These are phyloP conservation scores for Sporothrix dimorphospora DNA, from an alignment of 2,329 filamentous ascomycete species.

Conservation along the genomic window DNA sequence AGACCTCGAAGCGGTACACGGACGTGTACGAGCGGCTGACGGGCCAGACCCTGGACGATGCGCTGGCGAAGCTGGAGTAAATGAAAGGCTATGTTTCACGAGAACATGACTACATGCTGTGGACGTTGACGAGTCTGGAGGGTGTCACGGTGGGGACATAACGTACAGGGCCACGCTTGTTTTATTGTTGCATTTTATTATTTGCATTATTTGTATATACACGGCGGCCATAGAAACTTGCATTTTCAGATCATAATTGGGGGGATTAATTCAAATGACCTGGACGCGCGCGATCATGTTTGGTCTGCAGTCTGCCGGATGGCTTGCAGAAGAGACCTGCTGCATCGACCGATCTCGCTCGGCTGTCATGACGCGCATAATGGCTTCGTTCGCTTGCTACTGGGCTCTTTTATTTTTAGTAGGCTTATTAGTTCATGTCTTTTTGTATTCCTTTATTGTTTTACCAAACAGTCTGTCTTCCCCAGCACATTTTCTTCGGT, in stretches of 20 bases:
- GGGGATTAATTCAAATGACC: neutral
- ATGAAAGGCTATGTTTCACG: neutral
- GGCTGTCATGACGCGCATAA: neutral
- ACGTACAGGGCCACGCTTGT: neutral
- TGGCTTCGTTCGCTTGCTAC: neutral
- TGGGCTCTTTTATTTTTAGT: neutral
- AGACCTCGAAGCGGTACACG: slow-evolving; percentile 72
- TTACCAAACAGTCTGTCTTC: neutral
- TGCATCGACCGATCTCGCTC: neutral
- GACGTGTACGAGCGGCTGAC: slow-evolving; percentile 75
- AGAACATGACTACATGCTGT: neutral
- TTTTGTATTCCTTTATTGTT: neutral
- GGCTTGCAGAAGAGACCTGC: neutral
- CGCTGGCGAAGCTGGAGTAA: slow-evolving; percentile 35
- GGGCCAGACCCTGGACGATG: slow-evolving; percentile 52
- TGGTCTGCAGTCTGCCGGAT: neutral
- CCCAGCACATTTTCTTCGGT: too few relatives aligned
- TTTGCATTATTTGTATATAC: neutral
- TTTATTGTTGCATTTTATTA: neutral
- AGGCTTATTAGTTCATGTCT: neutral
- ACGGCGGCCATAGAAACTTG: slow-evolving; percentile 6
- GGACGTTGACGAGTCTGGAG: too few relatives aligned
- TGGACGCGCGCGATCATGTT: neutral
- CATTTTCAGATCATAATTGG: too few relatives aligned
- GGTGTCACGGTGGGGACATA: neutral